Percentiles rank a stretch among this genome's conserved stretches.
Conservation (phyloP, 1,284 basidiomycete species). For the Phlebopus sp. region DNA sequence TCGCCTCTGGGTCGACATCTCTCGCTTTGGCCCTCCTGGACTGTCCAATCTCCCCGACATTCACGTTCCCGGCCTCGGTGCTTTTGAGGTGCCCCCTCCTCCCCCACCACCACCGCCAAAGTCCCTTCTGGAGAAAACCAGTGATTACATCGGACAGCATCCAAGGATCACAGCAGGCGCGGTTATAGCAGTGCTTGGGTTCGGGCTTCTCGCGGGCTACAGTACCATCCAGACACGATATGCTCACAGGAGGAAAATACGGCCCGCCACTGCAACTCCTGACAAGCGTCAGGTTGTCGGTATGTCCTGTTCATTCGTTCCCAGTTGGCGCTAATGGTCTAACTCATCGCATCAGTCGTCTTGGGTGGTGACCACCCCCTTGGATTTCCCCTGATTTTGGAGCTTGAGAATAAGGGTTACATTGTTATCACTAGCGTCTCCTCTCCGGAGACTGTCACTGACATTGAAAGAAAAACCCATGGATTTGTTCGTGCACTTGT, state of each 20-base stretch:
- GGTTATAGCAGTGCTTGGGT: slow-evolving; percentile 53
- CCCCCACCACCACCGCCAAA: slow-evolving; percentile 46
- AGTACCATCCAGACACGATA: slow-evolving; percentile 27
- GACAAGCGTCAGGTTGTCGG: slow-evolving; percentile 71
- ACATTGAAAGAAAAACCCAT: slow-evolving; percentile 59
- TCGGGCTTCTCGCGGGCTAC: slow-evolving; percentile 60
- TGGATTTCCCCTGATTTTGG: slow-evolving; percentile 64
- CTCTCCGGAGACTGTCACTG: slow-evolving; percentile 57
- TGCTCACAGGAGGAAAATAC: slow-evolving; percentile 35
- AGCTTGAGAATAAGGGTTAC: slow-evolving; percentile 73
- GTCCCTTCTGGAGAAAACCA: slow-evolving; percentile 44
- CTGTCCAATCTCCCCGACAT: slow-evolving; percentile 63
- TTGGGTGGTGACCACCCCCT: slow-evolving; percentile 74
- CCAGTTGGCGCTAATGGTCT: too few species aligned
- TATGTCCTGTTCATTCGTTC: slow-evolving; percentile 35
- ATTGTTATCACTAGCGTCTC: slow-evolving; percentile 77
- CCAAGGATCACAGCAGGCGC: slow-evolving; percentile 58
- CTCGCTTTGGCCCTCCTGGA: slow-evolving; percentile 69
- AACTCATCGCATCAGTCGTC: slow-evolving; percentile 50
- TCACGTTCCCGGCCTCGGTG: slow-evolving; percentile 60
- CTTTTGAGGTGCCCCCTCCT: slow-evolving; percentile 70
- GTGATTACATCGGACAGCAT: slow-evolving; percentile 52
- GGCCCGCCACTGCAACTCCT: slow-evolving; percentile 28
- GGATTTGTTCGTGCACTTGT: slow-evolving; percentile 79
- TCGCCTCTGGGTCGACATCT: slow-evolving; percentile 72